Evolutionary conservation across 2,329 filamentous ascomycete species (phyloP), one percentile per base, ranked within the genome.

Genomic region (Pezicula neosporulosa): DNA sequence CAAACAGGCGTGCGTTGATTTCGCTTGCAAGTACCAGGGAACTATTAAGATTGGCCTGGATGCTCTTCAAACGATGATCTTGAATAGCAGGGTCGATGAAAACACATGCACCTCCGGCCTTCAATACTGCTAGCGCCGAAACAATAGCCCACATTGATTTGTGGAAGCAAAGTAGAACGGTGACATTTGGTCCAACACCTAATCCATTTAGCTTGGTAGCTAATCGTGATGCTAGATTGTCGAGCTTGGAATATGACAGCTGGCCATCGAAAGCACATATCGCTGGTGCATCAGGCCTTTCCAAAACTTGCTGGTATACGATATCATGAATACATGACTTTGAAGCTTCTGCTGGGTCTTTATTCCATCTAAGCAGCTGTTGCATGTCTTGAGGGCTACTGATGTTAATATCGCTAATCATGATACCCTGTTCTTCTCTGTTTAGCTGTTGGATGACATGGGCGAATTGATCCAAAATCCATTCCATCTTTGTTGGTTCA

Each of bases 121-220:
- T n/a, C n/a, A n/a, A n/a, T n/a, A n/a, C n/a, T n/a, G n/a, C n/a
- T n/a, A n/a, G n/a, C n/a, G n/a, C n/a, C n/a, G n/a, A n/a, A n/a
- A 65, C 54, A 24, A 62, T 50, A 24, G 61, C 50, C 41, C 53
- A 64, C 16, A 44, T 46, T 7, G 59, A 61, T 48, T 66, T 66
- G 18, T 64, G 56, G 42, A 63, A 63, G 44, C 58, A 63, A 6
- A 61, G 47, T 12, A 54, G 58, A 16, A 65, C 55, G 8, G 58
- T 42, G 1, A 12, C 41, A 42, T 56, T 56, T n/a, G 50, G 52
- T 6, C 44, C 48, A 15, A 62, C 52, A 21, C 54, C 56, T 12
- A 56, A 43, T 5, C 30, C 28, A 12, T 50, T 16, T 3, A 64
- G 54, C 28, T 53, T 38, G 4, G 21, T 21, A 3, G 62, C 59